phyloP scores from a whole-genome alignment of 192 early-diverging fungal genomes.

The Coemansia sp. region DNA sequence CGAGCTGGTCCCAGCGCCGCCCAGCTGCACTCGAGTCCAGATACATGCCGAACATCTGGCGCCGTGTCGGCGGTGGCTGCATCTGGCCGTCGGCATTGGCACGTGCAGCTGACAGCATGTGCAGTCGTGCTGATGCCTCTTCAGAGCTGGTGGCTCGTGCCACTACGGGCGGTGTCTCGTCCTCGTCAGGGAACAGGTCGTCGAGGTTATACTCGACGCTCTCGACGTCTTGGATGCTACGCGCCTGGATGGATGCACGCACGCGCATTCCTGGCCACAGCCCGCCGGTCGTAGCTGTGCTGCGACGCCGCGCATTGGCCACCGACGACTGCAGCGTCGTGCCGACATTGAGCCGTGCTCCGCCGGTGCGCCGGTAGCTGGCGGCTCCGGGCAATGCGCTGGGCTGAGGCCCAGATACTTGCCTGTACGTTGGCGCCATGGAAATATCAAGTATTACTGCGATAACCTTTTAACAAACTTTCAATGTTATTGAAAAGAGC shows the following conservation, averaged over 20 bases:
- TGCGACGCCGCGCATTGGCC: constrained; percentile 21
- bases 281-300: constrained; percentile 23
- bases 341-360: constrained; percentile 28
- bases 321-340: constrained; percentile 42
- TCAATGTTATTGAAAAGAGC: too few relatives aligned
- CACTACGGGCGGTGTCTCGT: constrained; percentile 18
- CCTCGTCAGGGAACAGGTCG: constrained; percentile 35
- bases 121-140: constrained; percentile 26
- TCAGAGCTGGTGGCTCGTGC: constrained; percentile 21
- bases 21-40: constrained; percentile 55
- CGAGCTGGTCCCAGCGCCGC: constrained; percentile 62
- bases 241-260: constrained; percentile 3
- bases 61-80: constrained; percentile 45
- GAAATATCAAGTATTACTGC: too few relatives aligned
- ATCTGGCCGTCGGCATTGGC: constrained; percentile 27
- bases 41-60: constrained; percentile 55
- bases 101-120: constrained; percentile 38
- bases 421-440: too few relatives aligned
- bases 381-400: too few relatives aligned
- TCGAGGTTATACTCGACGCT: constrained; percentile 47
- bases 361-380: constrained; percentile 3
- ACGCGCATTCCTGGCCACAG: constrained; percentile 9
- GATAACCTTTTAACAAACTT: too few relatives aligned
- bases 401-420: too few relatives aligned
- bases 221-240: constrained; percentile 12